These are phyloP conservation scores for Fusarium liriodendri DNA, from an alignment of 2,329 filamentous ascomycete species.

Conservation along the genomic window DNA sequence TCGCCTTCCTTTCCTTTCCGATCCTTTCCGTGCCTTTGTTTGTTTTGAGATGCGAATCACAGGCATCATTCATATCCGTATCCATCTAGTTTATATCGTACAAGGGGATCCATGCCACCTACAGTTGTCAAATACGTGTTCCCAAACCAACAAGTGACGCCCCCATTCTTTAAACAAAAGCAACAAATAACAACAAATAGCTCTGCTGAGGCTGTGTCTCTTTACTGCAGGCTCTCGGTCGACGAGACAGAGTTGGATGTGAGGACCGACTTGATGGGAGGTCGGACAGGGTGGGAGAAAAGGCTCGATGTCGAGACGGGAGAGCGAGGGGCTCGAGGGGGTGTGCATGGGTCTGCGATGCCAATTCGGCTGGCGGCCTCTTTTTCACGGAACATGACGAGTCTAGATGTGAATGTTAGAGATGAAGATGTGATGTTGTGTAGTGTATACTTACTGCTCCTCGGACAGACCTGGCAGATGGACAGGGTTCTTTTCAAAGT, in stretches of 20 bases:
- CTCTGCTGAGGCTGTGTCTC: background rate
- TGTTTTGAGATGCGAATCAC: background rate
- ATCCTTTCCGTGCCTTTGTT: background rate
- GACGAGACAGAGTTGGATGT: conserved; percentile 38
- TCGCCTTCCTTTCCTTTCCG: conserved; percentile 1
- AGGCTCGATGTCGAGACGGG: conserved; percentile 40
- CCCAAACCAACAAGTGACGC: conserved; percentile 14
- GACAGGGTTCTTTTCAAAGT: conserved; percentile 66
- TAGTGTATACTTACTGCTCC: conserved; percentile 62
- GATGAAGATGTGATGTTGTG: background rate
- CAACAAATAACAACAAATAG: background rate
- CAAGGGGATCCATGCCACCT: conserved; percentile 10
- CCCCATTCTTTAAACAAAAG: background rate
- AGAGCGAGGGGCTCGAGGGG: conserved; percentile 38
- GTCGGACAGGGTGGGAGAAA: conserved; percentile 39
- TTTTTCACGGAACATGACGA: conserved; percentile 63
- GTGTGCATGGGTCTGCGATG: conserved; percentile 50
- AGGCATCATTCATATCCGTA: background rate
- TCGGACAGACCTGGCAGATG: conserved; percentile 66
- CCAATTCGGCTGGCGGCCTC: conserved; percentile 62
- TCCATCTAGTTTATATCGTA: conserved; percentile 17
- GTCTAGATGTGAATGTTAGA: conserved; percentile 46
- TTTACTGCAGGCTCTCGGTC: conserved; percentile 40
- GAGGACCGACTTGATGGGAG: conserved; percentile 31
- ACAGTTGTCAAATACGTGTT: background rate